Percentiles rank a stretch among this genome's conserved stretches.
These are phyloP conservation scores for Rhizophora apiculata DNA, from an alignment of 345 rosid genomes.

Conservation along the genomic window DNA sequence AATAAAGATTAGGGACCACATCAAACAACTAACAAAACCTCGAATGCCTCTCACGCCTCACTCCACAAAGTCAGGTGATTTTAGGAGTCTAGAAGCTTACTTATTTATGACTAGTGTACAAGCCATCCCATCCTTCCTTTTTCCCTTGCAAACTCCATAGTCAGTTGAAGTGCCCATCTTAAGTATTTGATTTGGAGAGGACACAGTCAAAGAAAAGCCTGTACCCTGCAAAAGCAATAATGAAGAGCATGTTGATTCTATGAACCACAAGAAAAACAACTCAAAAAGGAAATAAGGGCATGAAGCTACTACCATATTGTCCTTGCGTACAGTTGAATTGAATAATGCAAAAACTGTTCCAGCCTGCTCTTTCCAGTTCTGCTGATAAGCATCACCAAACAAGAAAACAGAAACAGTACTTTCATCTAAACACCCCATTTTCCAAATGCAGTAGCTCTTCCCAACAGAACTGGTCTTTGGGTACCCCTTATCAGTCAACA, in stretches of 20 bases:
- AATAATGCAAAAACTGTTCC: slow-evolving; percentile 80
- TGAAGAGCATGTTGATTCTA: slow-evolving; percentile 6
- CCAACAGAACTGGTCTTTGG: slow-evolving; percentile 76
- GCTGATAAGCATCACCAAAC: slow-evolving; percentile 81
- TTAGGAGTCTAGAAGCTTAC: slow-evolving; percentile 35
- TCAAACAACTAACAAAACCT: not conserved
- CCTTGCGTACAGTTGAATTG: slow-evolving; percentile 66
- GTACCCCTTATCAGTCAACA: slow-evolving; percentile 71
- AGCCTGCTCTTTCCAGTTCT: slow-evolving; percentile 47
- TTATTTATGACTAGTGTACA: slow-evolving; percentile 71
- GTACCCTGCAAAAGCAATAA: slow-evolving; percentile 44
- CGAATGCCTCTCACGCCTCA: not conserved
- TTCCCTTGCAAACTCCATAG: slow-evolving; percentile 82
- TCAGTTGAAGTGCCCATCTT: slow-evolving; percentile 81
- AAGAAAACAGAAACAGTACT: slow-evolving; percentile 66
- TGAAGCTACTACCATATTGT: slow-evolving; percentile 40
- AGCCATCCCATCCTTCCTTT: slow-evolving; percentile 69
- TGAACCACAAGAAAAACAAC: not conserved
- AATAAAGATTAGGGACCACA: not conserved
- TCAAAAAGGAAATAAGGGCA: not conserved
- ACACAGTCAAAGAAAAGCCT: slow-evolving; percentile 69
- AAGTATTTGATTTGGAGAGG: slow-evolving; percentile 58
- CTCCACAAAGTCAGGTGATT: not conserved
- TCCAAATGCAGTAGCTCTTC: slow-evolving; percentile 70
- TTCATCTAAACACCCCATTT: slow-evolving; percentile 61